A percentile compares a stretch with the other conserved stretches of the same genome.
Conservation (phyloP, 1,284 basidiomycete genomes). For the Sparassis latifolia region DNA sequence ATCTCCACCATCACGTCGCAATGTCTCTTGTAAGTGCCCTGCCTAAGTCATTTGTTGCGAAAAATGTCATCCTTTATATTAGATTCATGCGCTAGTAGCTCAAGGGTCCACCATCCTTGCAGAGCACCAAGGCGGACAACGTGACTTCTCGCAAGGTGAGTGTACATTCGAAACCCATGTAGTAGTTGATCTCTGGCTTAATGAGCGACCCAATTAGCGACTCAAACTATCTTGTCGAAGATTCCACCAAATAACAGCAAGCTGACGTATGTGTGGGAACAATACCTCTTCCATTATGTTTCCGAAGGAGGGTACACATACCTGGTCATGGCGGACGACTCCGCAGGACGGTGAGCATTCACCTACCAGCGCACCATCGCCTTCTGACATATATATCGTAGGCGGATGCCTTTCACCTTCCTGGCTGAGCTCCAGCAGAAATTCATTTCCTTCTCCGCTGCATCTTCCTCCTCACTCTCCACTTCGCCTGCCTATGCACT, state of each 20-base stretch:
- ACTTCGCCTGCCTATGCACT: constrained; percentile 52
- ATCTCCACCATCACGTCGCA: neutral
- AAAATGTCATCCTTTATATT: neutral
- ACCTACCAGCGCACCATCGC: neutral
- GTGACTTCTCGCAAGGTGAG: constrained; percentile 82
- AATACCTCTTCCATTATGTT: constrained; percentile 95
- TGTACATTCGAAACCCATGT: neutral
- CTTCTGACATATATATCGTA: constrained; percentile 18
- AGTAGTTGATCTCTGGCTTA: neutral
- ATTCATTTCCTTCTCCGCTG: constrained; percentile 60
- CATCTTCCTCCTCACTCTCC: constrained; percentile 37
- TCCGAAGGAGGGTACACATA: constrained; percentile 83
- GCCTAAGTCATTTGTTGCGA: neutral
- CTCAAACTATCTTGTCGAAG: constrained; percentile 88
- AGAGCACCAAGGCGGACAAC: constrained; percentile 73
- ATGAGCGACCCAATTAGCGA: constrained; percentile 42
- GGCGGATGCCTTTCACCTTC: constrained; percentile 93
- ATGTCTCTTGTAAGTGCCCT: constrained; percentile 35
- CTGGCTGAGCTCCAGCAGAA: constrained; percentile 80
- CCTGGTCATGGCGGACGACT: constrained; percentile 91
- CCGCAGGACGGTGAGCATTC: constrained; percentile 66
- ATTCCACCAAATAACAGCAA: constrained; percentile 94
- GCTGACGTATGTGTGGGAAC: constrained; percentile 93
- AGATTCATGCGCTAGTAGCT: constrained; percentile 89
- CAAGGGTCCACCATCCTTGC: constrained; percentile 74